Conservation (phyloP, 805 yeast genomes). For the Yarrowia porcina region DNA sequence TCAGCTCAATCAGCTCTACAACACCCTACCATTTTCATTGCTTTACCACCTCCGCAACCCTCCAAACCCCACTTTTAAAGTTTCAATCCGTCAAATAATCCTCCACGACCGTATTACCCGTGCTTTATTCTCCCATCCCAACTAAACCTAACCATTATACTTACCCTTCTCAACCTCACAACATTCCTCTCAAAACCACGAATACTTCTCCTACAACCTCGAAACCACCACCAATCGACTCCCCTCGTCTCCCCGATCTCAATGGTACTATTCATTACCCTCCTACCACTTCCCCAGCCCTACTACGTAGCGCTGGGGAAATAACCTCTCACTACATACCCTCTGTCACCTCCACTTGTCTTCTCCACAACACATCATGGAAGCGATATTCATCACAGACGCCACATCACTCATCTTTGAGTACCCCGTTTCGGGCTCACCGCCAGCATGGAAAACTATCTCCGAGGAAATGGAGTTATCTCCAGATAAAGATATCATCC, state of each 20-base stretch:
- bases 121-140: neutral
- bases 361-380: neutral
- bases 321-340: no score
- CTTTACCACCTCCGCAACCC: no score
- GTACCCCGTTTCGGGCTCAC: slow-evolving; percentile 19
- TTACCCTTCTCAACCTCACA: neutral
- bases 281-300: no score
- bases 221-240: no score
- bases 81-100: neutral
- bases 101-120: neutral
- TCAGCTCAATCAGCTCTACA: no score
- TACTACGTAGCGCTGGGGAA: no score
- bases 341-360: neutral
- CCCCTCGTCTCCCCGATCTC: no score
- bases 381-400: neutral
- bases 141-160: neutral
- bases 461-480: neutral
- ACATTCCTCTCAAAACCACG: neutral
- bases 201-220: no score
- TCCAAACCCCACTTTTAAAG: neutral
- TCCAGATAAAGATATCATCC: neutral
- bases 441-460: slow-evolving; percentile 4
- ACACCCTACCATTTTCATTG: no score
- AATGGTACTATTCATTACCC: no score
- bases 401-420: neutral